Evolutionary conservation across 2,329 filamentous ascomycete species (phyloP).

Genomic region (Fusarium neocosmosporiellum): DNA sequence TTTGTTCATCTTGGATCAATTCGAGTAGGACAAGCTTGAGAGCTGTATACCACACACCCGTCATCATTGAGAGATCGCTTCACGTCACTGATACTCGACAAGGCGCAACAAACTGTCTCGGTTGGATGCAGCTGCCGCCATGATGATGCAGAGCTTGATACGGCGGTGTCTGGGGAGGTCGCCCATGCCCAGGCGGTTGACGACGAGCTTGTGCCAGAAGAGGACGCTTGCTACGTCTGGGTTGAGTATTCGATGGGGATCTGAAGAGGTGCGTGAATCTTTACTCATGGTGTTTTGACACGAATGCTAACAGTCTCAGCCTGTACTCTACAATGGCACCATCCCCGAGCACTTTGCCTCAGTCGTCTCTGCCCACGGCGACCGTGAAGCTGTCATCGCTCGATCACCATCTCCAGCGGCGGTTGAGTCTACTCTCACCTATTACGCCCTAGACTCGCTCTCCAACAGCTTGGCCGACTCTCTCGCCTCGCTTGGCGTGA

Average conservation of each 20-base stretch:
- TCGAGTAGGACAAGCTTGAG: neutral
- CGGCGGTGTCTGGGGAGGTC: slow-evolving; percentile 26
- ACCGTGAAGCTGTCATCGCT: slow-evolving; percentile 69
- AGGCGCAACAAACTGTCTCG: neutral
- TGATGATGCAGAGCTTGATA: slow-evolving; percentile 31
- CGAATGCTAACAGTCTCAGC: slow-evolving; percentile 56
- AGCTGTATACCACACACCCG: neutral
- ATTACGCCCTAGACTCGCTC: slow-evolving; percentile 76
- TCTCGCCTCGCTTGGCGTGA: slow-evolving; percentile 75
- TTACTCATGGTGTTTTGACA: neutral
- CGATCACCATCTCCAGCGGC: slow-evolving; percentile 55
- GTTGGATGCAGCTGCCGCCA: neutral
- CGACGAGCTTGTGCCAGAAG: slow-evolving; percentile 9
- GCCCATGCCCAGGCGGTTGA: slow-evolving; percentile 8
- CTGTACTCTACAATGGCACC: slow-evolving; percentile 73
- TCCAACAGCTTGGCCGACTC: slow-evolving; percentile 83
- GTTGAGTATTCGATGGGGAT: slow-evolving; percentile 46
- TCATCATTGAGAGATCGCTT: neutral
- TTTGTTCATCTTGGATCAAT: neutral
- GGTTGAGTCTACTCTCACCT: slow-evolving; percentile 77
- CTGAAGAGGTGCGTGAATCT: slow-evolving; percentile 43
- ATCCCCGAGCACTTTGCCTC: slow-evolving; percentile 78
- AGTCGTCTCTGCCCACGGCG: slow-evolving; percentile 72
- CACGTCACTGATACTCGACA: neutral
- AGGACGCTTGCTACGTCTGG: slow-evolving; percentile 35